Evolutionary conservation across 371 early-diverging fungal genomes (phyloP).

Genomic region (Mucor saturninus): DNA sequence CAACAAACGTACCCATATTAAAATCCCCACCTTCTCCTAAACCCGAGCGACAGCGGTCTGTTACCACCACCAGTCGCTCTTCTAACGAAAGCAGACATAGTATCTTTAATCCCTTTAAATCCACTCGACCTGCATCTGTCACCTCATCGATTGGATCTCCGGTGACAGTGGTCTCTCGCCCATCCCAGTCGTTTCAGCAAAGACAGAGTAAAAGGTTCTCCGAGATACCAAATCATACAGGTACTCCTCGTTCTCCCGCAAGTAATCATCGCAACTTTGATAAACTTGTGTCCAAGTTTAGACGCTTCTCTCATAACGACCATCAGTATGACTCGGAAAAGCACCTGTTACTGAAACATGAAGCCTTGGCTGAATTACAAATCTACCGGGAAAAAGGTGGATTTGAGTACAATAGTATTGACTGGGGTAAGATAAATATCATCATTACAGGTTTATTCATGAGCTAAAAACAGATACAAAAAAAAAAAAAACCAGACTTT

Average conservation of each 20-base stretch:
- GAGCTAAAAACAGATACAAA: not conserved
- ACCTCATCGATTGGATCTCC: slow-evolving; percentile 15
- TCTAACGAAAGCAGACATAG: slow-evolving; percentile 21
- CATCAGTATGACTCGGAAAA: slow-evolving; percentile 58
- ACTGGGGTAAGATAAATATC: slow-evolving; percentile 34
- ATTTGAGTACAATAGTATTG: slow-evolving; percentile 39
- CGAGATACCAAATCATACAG: slow-evolving; percentile 12
- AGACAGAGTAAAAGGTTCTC: slow-evolving; percentile 34
- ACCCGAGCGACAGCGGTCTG: not conserved
- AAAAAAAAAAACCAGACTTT: slow-evolving; percentile 35
- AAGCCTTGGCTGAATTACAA: slow-evolving; percentile 28
- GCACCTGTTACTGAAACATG: slow-evolving; percentile 37
- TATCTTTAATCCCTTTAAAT: slow-evolving; percentile 22
- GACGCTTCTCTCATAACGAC: slow-evolving; percentile 38
- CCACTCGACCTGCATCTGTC: slow-evolving; percentile 13
- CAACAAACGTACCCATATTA: slow-evolving; percentile 16
- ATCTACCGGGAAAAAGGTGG: slow-evolving; percentile 21
- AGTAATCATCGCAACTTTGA: slow-evolving; percentile 25
- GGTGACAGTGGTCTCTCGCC: slow-evolving; percentile 13
- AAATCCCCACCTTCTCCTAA: slow-evolving; percentile 17
- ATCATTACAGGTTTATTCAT: not conserved
- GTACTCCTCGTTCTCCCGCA: slow-evolving; percentile 15
- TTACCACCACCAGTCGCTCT: not conserved
- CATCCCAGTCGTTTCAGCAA: slow-evolving; percentile 35
- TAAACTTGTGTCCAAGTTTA: slow-evolving; percentile 29